Evolutionary conservation across 2,329 filamentous ascomycete species (phyloP).

Genomic region (Botrytis porri): DNA sequence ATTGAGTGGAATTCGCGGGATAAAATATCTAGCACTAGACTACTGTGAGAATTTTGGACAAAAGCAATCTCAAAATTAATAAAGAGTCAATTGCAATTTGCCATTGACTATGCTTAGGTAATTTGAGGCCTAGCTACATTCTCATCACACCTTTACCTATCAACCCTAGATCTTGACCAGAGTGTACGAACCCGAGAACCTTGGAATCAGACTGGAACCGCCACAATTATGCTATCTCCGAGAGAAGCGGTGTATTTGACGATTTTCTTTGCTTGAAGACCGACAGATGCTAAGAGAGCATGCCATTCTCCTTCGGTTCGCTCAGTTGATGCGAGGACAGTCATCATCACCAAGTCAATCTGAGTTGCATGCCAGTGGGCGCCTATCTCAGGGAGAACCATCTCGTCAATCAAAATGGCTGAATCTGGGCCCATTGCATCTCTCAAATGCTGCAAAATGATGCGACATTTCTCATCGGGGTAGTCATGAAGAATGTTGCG

Average conservation of each 20-base stretch:
- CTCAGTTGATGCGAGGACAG: slow-evolving; percentile 38
- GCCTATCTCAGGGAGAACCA: slow-evolving; percentile 41
- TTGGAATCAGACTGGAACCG: neutral
- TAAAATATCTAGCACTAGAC: neutral
- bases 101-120: neutral
- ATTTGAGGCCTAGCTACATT: neutral
- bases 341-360: slow-evolving; percentile 42
- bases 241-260: slow-evolving; percentile 6
- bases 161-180: neutral
- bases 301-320: slow-evolving; percentile 31
- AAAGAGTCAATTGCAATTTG: neutral
- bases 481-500: slow-evolving; percentile 43
- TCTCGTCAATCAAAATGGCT: slow-evolving; percentile 45
- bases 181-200: neutral
- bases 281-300: neutral
- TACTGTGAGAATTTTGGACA: neutral
- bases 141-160: neutral
- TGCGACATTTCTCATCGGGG: slow-evolving; percentile 35
- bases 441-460: slow-evolving; percentile 18
- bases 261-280: neutral
- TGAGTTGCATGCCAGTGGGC: slow-evolving; percentile 37
- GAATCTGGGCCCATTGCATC: slow-evolving; percentile 6
- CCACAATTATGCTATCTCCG: slow-evolving; percentile 5
- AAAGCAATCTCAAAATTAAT: neutral
- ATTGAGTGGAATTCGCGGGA: neutral